Conservation (phyloP, 768 basidiomycete species). For the Stropharia rugosoannulata region DNA sequence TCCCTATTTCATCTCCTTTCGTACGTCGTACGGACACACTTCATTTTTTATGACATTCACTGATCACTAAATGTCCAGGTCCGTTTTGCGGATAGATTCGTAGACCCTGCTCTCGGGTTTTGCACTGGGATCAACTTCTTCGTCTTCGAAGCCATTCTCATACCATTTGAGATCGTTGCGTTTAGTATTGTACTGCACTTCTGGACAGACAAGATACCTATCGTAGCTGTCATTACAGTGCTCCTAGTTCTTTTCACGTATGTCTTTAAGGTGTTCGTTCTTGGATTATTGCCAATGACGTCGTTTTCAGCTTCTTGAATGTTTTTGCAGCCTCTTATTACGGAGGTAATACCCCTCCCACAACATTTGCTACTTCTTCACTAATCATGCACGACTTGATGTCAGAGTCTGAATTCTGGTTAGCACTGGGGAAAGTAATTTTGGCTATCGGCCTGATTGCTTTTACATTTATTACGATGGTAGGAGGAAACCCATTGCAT, state of each 20-base stretch:
- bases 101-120: constrained; percentile 58
- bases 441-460: constrained; percentile 46
- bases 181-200: constrained; percentile 52
- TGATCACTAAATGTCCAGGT: constrained; percentile 27
- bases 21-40: constrained; percentile 31
- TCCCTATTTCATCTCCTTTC: constrained; percentile 77
- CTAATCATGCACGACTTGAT: background rate
- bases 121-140: constrained; percentile 59
- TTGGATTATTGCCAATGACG: background rate
- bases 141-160: constrained; percentile 42
- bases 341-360: constrained; percentile 31
- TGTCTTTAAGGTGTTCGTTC: constrained; percentile 2
- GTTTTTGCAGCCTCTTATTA: constrained; percentile 49
- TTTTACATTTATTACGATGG: constrained; percentile 61
- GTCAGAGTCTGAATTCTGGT: constrained; percentile 56
- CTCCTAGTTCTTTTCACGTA: constrained; percentile 43
- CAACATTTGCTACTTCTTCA: background rate
- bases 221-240: constrained; percentile 42
- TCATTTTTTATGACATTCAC: background rate
- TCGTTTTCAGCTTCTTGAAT: constrained; percentile 36
- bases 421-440: constrained; percentile 49
- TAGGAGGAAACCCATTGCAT: constrained; percentile 55
- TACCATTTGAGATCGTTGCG: constrained; percentile 53
- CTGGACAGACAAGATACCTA: constrained; percentile 52
- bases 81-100: constrained; percentile 59